Base-by-base conservation (phyloP, 1,284 basidiomycete genomes). In the Hemileia vastatrix region DNA sequence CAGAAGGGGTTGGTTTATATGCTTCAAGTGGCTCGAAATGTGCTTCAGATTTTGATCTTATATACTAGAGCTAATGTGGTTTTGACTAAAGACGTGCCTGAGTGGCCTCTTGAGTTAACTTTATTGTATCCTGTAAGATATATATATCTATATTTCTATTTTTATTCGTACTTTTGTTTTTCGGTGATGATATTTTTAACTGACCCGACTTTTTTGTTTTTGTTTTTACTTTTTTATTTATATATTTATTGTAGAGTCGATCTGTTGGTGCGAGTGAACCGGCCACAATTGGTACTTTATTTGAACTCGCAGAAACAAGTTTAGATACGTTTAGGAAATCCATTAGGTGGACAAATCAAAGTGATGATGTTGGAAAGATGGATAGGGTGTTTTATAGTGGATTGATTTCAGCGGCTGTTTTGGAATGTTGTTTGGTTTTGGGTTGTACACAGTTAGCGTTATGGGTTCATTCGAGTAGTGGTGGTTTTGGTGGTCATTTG, bases 1-100 rank as follows among this genome's bases (percentile, higher is more conserved):
- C 59, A 62, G 43, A 52, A 62, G 45, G 52, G 44, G 24, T 62
- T 62, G 59, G 48, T 62, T 33, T 52, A 62, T 44, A 62, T 62
- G 59, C 53, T 62, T 8, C 59, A 54, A 55, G 40, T 62, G 27
- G 54, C 59, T 24, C 8, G 53, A 31, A 62, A 62, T 43, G 49
- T 62, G 33, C 33, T 62, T 47, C 59, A 55, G 19, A 62, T 51
- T 24, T 45, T 62, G 19, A 47, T 62, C 27, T 62, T 52, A 4
- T 47, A 62, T 48, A 62, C 59, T 49, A 51, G 59, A 62, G 59
- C 59, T 40, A 31, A 54, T 44, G 48, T 23, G 24, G 52, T 62
- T 47, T 45, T 62, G 36, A 62, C 59, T 8, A 36, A 32, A 40
- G 59, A 62, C 24, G 33, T 62, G 21, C 18, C 59, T 36, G 59